Percentiles rank a stretch among this genome's conserved stretches.
phyloP scores from a whole-genome alignment of 2,329 filamentous ascomycete genomes.

The Verticillium isaacii region DNA sequence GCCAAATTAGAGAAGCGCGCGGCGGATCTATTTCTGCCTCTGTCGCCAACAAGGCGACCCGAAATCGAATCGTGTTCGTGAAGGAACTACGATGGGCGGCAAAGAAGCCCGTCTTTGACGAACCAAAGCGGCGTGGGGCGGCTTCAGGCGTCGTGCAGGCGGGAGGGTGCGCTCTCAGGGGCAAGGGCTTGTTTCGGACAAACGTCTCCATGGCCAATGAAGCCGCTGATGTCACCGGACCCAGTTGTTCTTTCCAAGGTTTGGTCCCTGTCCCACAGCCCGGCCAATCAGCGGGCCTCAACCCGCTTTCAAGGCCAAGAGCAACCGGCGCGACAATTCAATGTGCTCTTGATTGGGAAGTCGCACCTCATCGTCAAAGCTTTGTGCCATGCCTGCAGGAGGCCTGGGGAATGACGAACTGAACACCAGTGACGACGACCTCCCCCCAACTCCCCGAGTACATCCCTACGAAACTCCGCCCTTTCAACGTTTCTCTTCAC shows the following conservation, averaged over 20 bases:
- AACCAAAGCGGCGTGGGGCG: not conserved
- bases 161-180: not conserved
- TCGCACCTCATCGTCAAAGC: not conserved
- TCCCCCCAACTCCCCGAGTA: not conserved
- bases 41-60: not conserved
- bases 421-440: not conserved
- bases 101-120: not conserved
- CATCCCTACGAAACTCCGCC: not conserved
- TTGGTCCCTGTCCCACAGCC: conserved; percentile 1
- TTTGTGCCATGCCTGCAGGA: not conserved
- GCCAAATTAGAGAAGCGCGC: conserved; percentile 19
- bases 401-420: not conserved
- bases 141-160: not conserved
- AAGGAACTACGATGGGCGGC: not conserved
- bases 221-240: conserved; percentile 30
- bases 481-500: not conserved
- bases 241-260: conserved; percentile 1
- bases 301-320: conserved; percentile 5
- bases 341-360: not conserved
- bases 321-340: conserved; percentile 2
- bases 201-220: conserved; percentile 17
- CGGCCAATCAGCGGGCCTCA: conserved; percentile 1
- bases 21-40: conserved; percentile 15
- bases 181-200: conserved; percentile 13
- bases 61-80: not conserved